Evolutionary conservation across 2,329 filamentous ascomycete species (phyloP), one percentile per base, ranked within the genome.

Genomic region (Akanthomyces dipterigenus): DNA sequence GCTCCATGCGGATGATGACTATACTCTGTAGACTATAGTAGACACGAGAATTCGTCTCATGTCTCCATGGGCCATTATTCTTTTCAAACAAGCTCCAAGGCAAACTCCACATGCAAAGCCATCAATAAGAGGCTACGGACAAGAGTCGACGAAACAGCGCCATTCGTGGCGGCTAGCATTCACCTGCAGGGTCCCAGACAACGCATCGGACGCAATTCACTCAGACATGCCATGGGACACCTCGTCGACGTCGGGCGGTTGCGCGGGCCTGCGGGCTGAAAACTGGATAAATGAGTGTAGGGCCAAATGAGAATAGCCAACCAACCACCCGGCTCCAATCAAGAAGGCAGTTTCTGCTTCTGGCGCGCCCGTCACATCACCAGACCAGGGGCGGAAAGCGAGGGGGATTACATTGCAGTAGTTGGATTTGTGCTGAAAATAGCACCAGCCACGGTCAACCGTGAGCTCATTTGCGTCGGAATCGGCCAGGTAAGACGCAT

Each of bases 161-260:
- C 45, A 9, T 55, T 26, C 26, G 28, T 36, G 34, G 26, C 28
- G 40, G 38, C 48, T n/a, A 24, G 12, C 18, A 34, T 45, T 16
- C 3, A 14, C 22, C 55, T 57, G 55, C 55, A 57, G 55, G 55
- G 55, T 50, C 45, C 45, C 14, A 24, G 24, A 59, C 55, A 58
- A 31, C 55, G 55, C 55, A 59, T 59, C 55, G 38, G 28, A 57
- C 48, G 55, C 55, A 57, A 48, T 46, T 38, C 6, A 34, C 11
- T 9, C 31, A 34, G 31, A 34, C 31, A 34, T 34, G 18, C 42
- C 42, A 45, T 45, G 42, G 42, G 42, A 45, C 42, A n/a, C n/a
- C 48, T 34, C 48, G 24, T 28, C n/a, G 48, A n/a, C 38, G 40
- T 43, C 53, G 54, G 54, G 54, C 42, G 40, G 54, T 20, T 56